Evolutionary conservation across 305 asterid genomes (phyloP).

Genomic region (Plantago lanceolata): DNA sequence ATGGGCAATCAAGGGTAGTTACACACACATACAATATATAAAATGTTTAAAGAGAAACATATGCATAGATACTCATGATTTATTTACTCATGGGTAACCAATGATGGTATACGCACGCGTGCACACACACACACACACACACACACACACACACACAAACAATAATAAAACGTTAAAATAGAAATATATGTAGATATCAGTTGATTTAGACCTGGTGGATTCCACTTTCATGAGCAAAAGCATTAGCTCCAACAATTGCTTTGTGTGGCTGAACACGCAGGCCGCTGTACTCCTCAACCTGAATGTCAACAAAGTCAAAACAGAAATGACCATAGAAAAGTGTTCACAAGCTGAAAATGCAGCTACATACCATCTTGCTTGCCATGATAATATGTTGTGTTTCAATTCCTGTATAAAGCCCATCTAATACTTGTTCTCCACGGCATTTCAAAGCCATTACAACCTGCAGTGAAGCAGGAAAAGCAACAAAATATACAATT

Average conservation of each 20-base stretch:
- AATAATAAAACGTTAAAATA: background rate
- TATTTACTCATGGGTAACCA: too few species aligned
- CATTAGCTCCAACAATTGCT: constrained; percentile 98
- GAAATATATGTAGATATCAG: background rate
- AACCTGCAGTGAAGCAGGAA: constrained; percentile 45
- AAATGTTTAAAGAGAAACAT: too few species aligned
- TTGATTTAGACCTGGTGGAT: constrained; percentile 70
- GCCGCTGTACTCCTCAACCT: constrained; percentile 96
- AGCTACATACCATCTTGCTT: constrained; percentile 75
- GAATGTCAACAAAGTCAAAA: constrained; percentile 24
- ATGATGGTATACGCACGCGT: too few species aligned
- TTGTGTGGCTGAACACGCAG: constrained; percentile 91
- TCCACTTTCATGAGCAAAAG: constrained; percentile 99
- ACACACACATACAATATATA: too few species aligned
- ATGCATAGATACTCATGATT: too few species aligned
- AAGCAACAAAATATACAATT: constrained; percentile 1
- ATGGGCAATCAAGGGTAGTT: too few species aligned
- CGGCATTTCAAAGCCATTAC: constrained; percentile 93
- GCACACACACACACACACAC: too few species aligned
- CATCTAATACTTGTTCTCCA: constrained; percentile 65
- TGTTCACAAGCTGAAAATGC: constrained; percentile 12
- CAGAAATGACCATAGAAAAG: constrained; percentile 16
- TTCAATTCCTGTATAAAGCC: constrained; percentile 83
- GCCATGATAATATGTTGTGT: constrained; percentile 72
- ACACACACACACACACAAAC: too few species aligned